Base-by-base conservation (phyloP, 2,329 filamentous ascomycete species). In the Huntiella abstrusa region DNA sequence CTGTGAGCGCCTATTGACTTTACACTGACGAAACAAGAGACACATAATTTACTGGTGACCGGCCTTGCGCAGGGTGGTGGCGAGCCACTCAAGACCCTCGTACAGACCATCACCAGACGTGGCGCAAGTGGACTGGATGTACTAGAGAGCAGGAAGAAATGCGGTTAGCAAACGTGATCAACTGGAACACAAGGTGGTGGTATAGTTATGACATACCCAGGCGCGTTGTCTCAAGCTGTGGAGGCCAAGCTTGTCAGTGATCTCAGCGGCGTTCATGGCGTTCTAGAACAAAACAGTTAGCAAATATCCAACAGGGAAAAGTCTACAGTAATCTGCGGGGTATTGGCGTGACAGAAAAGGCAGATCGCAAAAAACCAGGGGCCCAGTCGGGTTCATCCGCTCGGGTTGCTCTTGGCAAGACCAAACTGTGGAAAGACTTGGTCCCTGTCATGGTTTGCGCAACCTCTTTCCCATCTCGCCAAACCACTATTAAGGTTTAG, bases 51-150 rank as follows among this genome's bases (percentile, higher is more conserved):
- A 77, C 65, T 74, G 68, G 59, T 73, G 70, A 58, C 71, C 72
- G 59, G 73, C 69, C 75, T 87, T 87, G 66, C 80, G 77, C 65
- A 91, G 77, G 60, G 81, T 82, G 64, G 75, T 80, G 64, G 81
- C 80, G 61, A 87, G 78, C 82, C 83, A 88, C 71, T 88, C 87
- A 60, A 96, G 84, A 79, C 88, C 88, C 71, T 96, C 88, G 69
- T 96, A 96, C 60, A 96, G 83, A 85, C 88, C 88, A 67, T 96
- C 91, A 76, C 88, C 88, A 55, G 87, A 94, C 57, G 91, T 96
- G 65, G 88, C 88, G 72, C 88, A 96, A 64, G 91, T 96, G 55
- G 88, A 94, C 86, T 96, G 88, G 69, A 96, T 96, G 75, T 92
- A 96, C 88, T 87, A 55, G 54, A 40, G 33, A 47, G 32, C 2